Conservation (phyloP, 306 rosid genomes). For the Trifolium dubium region DNA sequence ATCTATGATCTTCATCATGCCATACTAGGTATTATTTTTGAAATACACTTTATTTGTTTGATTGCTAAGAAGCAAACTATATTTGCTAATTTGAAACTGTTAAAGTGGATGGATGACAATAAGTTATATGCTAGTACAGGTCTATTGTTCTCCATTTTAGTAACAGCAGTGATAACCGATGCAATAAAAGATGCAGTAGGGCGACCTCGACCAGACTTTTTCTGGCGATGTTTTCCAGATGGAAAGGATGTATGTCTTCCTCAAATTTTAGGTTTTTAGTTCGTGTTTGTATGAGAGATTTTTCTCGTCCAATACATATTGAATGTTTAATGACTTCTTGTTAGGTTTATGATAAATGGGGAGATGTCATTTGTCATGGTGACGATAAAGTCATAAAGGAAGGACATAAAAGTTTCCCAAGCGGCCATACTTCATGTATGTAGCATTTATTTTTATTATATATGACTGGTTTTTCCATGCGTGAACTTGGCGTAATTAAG, state of each 20-base stretch:
- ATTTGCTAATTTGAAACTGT: slow-evolving; percentile 27
- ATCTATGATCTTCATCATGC: slow-evolving; percentile 95
- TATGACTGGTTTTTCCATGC: slow-evolving; percentile 8
- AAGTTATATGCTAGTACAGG: slow-evolving; percentile 60
- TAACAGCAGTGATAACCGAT: slow-evolving; percentile 78
- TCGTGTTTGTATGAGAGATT: slow-evolving; percentile 11
- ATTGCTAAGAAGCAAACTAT: slow-evolving; percentile 18
- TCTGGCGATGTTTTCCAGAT: slow-evolving; percentile 97
- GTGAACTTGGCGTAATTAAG: background rate
- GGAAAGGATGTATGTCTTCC: slow-evolving; percentile 81
- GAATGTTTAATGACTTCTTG: slow-evolving; percentile 37
- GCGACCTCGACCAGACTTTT: slow-evolving; percentile 95
- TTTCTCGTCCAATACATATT: slow-evolving; percentile 20
- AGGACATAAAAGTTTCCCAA: slow-evolving; percentile 95
- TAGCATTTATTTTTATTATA: slow-evolving; percentile 17
- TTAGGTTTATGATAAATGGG: slow-evolving; percentile 73
- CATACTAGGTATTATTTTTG: slow-evolving; percentile 64
- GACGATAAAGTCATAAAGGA: slow-evolving; percentile 67
- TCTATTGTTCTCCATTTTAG: slow-evolving; percentile 65
- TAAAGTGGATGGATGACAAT: slow-evolving; percentile 21
- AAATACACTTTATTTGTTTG: background rate
- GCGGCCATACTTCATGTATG: slow-evolving; percentile 93
- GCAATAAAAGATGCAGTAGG: slow-evolving; percentile 86
- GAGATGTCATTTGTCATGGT: slow-evolving; percentile 84
- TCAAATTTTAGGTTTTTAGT: slow-evolving; percentile 20